Conservation (phyloP, 495 filamentous ascomycete genomes). For the Elasticomyces elasticus region DNA sequence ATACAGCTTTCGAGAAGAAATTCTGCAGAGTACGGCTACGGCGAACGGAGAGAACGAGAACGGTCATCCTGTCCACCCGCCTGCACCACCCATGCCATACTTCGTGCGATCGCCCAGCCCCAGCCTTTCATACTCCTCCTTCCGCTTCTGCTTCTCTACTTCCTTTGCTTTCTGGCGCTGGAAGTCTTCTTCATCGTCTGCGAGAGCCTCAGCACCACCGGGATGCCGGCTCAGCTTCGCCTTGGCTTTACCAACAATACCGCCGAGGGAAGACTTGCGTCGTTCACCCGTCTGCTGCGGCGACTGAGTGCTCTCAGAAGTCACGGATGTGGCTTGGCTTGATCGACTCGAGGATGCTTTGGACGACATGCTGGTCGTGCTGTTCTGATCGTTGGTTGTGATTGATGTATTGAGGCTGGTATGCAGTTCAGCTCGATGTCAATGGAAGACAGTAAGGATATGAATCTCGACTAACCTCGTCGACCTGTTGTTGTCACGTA, state of each 20-base stretch:
- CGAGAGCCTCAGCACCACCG: not conserved
- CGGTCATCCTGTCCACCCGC: too few species aligned
- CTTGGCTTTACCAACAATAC: not conserved
- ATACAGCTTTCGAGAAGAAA: too few species aligned
- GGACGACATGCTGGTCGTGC: not conserved
- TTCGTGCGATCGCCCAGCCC: not conserved
- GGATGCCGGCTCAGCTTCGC: not conserved
- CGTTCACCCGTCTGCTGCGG: not conserved
- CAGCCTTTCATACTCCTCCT: not conserved
- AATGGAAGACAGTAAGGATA: not conserved
- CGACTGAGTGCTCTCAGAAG: not conserved
- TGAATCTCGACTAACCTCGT: not conserved
- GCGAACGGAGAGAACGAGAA: too few species aligned
- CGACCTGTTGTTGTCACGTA: not conserved
- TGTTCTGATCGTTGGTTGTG: not conserved
- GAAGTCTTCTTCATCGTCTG: not conserved
- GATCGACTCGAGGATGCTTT: too few species aligned
- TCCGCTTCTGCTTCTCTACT: not conserved
- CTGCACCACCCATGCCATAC: too few species aligned
- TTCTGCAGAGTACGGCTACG: too few species aligned
- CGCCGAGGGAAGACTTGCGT: not conserved
- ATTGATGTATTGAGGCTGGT: not conserved
- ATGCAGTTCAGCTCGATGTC: not conserved
- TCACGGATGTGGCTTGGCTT: not conserved
- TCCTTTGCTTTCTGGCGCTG: conserved; percentile 1